Base-by-base conservation (phyloP, 768 basidiomycete genomes). In the Strobilomyces dryophilus region DNA sequence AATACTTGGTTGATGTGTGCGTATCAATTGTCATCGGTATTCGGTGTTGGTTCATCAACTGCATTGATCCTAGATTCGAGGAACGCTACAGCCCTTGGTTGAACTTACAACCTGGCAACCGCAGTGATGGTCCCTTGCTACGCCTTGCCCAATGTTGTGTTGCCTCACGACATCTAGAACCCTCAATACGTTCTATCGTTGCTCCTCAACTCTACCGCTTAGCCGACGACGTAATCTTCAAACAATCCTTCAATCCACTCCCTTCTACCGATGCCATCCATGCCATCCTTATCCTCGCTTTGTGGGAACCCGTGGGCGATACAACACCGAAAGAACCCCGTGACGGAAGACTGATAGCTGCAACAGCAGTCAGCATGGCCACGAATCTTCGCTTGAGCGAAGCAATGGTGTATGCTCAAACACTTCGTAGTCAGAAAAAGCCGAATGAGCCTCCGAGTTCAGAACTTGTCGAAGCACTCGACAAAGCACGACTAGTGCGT, bases 141-240 rank as follows among this genome's bases (percentile, higher is more conserved):
- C 70, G 74, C 45, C 66, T 79, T 31, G 76, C 75, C 11, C 73
- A 78, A 26, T 79, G 78, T 53, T 74, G 74, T 36, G 61, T 79
- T 24, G 72, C 78, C 15, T 74, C 75, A 32, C 66, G 77, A 37
- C 77, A 79, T 58, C 59, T 78, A 1, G 71, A 73, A 17, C 59
- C 66, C 15, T 58, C 66, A 27, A 68, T 63, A 45, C 71, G 72
- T 36, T 63, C 70, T 4, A 61, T 63, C 15, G 68, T 76, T 20
- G 55, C 71, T 21, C 77, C 74, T 1, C 70, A 70, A 34, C 64
- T 78, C 31, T 74, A 74, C 45, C 72, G 70, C 45, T 63, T 79
- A 20, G 69, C 74, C 5, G 75, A 77, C 18, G 71, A 75, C 3
- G 61, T 66, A 17, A 56, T 78, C 44, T 58, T 73, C 8, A 68